Base-by-base conservation (phyloP, 495 filamentous ascomycete genomes). In the Hyaloscypha finlandica region DNA sequence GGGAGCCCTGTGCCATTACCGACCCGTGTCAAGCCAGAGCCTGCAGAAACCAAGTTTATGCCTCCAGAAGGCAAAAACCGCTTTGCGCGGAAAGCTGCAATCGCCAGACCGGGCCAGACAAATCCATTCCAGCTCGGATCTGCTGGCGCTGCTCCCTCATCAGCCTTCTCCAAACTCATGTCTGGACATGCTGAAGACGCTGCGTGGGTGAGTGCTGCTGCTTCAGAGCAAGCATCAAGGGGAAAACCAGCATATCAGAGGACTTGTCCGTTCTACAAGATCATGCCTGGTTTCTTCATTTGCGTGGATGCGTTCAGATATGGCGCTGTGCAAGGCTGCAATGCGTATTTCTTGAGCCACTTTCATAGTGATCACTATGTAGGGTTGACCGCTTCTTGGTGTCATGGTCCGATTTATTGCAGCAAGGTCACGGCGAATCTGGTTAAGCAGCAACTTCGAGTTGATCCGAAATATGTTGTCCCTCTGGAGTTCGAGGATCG, bases 291-390 rank as follows among this genome's bases (percentile, higher is more conserved):
- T 1, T 90, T 97, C 67, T 90, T 84, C 61, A 96, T 98, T 67
- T 94, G 92, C 63, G 95, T 99, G 4, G 95, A 99, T 75, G 95
- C 96, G 0, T 98, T 99, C 76, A 87, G 93, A 6, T 99, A 98
- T 73, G 96, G 95, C 4, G 91, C 92, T 4, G 90, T 99, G 0
- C 86, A 96, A 75, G 93, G 92, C 0, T 96, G 92, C 74, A 89
- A 91, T 58, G 95, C 94, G 25, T 99, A 99, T 75, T 99, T 99
- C 73, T 84, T 99, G 31, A 97, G 92, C 69, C 95, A 99, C 74
- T 99, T 97, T 70, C 95, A 99, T 77, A 96, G 91, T 67, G 95
- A 99, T 74, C 95, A 99, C 72, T 99, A 99, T 74, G 86, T 97
- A 37, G 95, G 95, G 1, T 82, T 99, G 4, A 94, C 90, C 29